phyloP scores from a whole-genome alignment of 108 stramenopile genomes.

The Pseudonitzschia multiseries region DNA sequence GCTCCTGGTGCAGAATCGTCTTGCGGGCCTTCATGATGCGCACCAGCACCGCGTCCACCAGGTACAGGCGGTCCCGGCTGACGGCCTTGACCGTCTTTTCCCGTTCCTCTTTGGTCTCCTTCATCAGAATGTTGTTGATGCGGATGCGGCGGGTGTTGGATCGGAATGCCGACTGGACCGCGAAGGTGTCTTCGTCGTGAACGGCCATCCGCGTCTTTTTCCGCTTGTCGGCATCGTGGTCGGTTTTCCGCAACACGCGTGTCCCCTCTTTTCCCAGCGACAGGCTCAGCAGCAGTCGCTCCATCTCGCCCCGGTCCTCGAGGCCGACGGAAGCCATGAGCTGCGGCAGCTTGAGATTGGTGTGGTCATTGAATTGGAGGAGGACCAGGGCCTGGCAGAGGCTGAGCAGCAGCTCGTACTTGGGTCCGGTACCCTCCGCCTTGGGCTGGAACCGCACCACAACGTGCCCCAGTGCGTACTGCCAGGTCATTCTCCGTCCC shows the following conservation, averaged over 20 bases:
- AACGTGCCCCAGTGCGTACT: slow-evolving; percentile 87
- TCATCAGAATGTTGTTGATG: slow-evolving; percentile 93
- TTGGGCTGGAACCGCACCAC: slow-evolving; percentile 55
- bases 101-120: slow-evolving; percentile 92
- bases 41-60: slow-evolving; percentile 96
- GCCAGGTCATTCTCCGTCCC: slow-evolving; percentile 95
- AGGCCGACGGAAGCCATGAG: slow-evolving; percentile 80
- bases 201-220: slow-evolving; percentile 68
- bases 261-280: slow-evolving; percentile 84
- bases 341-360: slow-evolving; percentile 63
- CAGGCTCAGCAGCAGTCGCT: slow-evolving; percentile 84
- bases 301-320: slow-evolving; percentile 84
- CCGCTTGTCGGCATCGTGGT: slow-evolving; percentile 48
- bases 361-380: slow-evolving; percentile 75
- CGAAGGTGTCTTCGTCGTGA: slow-evolving; percentile 77
- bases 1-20: slow-evolving; percentile 82
- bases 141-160: slow-evolving; percentile 88
- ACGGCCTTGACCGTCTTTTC: slow-evolving; percentile 92
- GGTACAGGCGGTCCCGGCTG: slow-evolving; percentile 88
- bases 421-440: slow-evolving; percentile 41
- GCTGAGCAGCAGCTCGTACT: slow-evolving; percentile 83
- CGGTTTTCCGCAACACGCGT: slow-evolving; percentile 71
- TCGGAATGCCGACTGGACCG: slow-evolving; percentile 75
- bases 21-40: slow-evolving; percentile 99
- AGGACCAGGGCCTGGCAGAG: slow-evolving; percentile 93